Base-by-base conservation (phyloP, 495 filamentous ascomycete species). In the Cairneyella variabilis region DNA sequence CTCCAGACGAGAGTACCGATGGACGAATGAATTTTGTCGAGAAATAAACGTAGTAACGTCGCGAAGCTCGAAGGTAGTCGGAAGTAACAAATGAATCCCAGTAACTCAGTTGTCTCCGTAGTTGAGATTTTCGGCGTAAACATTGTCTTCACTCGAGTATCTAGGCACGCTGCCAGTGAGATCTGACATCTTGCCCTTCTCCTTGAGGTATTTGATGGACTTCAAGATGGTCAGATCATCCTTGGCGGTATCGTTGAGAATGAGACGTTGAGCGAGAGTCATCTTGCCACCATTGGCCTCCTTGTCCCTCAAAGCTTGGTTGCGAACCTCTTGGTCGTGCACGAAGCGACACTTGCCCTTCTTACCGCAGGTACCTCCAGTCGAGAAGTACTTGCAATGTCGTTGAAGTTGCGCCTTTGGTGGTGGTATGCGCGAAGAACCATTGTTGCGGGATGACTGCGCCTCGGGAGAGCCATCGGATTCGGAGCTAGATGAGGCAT, bases 311-410 rank as follows among this genome's bases (percentile, higher is more conserved):
- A 80, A 63, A 20, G 78, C 77, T 43, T 74, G 74, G 52, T 76
- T 75, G 18, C 78, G 70, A 48, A 78, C 73, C 16, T 69, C 68
- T 3, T 71, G 66, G 56, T 82, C 78, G 58, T 82, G 78, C 42
- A 80, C 76, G 63, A 82, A 82, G 64, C 78, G 78, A 71, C 78
- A 82, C 76, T 82, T 82, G 75, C 76, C 76, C 74, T 78, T 77
- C 74, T 82, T 82, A 20, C 78, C 78, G 55, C 78, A 82, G 18
- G 68, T 79, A n/a, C 78, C 78, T 40, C 78, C 78, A 25, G 77
- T 80, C 5, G 77, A 79, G 45, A 72, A 82, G 56, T 82, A 82
- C 59, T 82, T 82, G 72, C 78, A 82, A 51, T 79, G 78, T 59
- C 63, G 77, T 73, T 37, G 71, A 66, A 40, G 76, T 71, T 54